Evolutionary conservation across 1,284 basidiomycete genomes (phyloP).

Genomic region (Ganoderma multipileum): DNA sequence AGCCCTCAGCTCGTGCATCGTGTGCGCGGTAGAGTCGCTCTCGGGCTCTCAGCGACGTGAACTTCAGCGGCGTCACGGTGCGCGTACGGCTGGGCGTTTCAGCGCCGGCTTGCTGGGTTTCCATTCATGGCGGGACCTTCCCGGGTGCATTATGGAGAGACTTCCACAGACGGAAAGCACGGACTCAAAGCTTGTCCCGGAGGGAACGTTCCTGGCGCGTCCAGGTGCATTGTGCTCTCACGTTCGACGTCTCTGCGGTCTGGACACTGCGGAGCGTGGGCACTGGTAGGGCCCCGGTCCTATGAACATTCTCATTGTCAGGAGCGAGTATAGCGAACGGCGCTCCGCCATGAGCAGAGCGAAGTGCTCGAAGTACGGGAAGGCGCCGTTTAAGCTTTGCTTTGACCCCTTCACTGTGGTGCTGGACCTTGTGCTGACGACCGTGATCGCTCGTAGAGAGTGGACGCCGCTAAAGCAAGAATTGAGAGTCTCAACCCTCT

Average conservation of each 20-base stretch:
- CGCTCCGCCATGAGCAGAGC: conserved; percentile 8
- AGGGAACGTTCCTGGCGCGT: conserved; percentile 12
- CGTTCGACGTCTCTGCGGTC: conserved; percentile 12
- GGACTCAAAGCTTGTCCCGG: conserved; percentile 25
- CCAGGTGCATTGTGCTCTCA: conserved; percentile 21
- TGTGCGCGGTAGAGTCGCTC: conserved; percentile 1
- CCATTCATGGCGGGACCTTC: not conserved
- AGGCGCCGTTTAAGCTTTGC: not conserved
- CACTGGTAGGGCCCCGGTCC: conserved; percentile 6
- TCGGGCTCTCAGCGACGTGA: conserved; percentile 19
- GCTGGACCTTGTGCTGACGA: conserved; percentile 26
- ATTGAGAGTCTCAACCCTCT: conserved; percentile 93
- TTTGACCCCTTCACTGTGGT: not conserved
- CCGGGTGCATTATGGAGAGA: conserved; percentile 7
- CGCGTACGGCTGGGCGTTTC: conserved; percentile 2
- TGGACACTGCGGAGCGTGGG: conserved; percentile 26
- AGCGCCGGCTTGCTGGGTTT: not conserved
- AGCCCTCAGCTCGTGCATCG: not conserved
- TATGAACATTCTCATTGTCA: conserved; percentile 10
- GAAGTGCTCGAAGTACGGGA: not conserved
- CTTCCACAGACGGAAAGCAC: conserved; percentile 10
- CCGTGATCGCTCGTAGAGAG: conserved; percentile 61
- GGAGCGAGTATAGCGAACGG: conserved; percentile 1
- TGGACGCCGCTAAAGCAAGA: conserved; percentile 82
- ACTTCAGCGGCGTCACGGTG: not conserved